Base-by-base conservation (phyloP, 2,329 filamentous ascomycete genomes). In the Cladobotryum protrusum region DNA sequence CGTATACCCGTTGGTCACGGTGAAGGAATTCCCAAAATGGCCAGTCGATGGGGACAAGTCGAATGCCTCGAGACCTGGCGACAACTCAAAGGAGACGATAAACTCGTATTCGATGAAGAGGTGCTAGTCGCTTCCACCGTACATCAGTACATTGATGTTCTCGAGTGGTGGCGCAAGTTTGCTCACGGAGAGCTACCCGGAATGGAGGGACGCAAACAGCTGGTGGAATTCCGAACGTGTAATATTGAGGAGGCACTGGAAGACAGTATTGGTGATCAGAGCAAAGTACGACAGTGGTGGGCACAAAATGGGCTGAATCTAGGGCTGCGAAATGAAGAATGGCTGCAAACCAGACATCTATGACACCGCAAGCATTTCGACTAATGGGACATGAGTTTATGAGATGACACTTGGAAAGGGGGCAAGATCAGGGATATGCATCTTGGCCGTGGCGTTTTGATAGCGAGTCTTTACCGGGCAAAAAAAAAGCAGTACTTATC, bases 231-330 rank as follows among this genome's bases (percentile, higher is more conserved):
- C 68, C 91, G 92, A 66, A 95, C 89, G 1, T 96, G 90, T 66
- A 90, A 95, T 66, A 93, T 97, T 54, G 91, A 96, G 65, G 92
- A 96, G 69, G 91, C 91, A 1, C 76, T 96, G 36, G 91, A 96
- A 65, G 91, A 96, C 64, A 88, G 89, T 18, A 80, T 92, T 45
- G 80, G 79, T 8, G 52, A 86, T 48, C 86, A 89, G 54, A 81
- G 83, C 56, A 78, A 79, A 35, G 88, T 95, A 15, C 75, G 88
- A 50, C 76, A 78, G 55, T 97, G 92, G 92, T 97, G 92, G 92
- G 86, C 87, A 19, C 73, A 77, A 56, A 92, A 93, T 58, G 89
- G 89, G 0, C 70, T 95, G 54, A 92, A 93, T 61, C 67, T 95
- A 47, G 87, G 88, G 1, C 75, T 93, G 37, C 84, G 86, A 3